Conservation (phyloP, 129 eudicot species). For the Centrapalus pauciflorus region DNA sequence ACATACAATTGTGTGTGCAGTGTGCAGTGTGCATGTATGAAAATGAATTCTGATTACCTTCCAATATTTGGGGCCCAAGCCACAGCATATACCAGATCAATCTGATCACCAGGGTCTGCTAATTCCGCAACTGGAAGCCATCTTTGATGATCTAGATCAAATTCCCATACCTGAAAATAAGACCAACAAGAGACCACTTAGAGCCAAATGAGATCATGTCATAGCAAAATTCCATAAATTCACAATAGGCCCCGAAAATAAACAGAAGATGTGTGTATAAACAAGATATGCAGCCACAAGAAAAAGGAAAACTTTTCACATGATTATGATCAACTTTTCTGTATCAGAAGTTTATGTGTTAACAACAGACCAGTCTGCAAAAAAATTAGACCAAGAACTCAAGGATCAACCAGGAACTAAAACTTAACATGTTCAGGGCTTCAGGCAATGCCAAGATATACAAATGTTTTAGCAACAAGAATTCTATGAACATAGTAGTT, state of each 20-base stretch:
- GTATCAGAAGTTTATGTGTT: neutral
- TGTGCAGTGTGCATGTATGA: neutral
- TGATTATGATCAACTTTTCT: neutral
- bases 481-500: neutral
- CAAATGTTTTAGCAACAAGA: neutral
- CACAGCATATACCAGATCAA: conserved; percentile 61
- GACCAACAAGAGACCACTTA: conserved; percentile 8
- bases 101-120: conserved; percentile 59
- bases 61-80: conserved; percentile 98
- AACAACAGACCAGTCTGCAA: neutral
- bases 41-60: too few relatives aligned
- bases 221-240: too few relatives aligned
- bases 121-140: conserved; percentile 99
- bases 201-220: neutral
- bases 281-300: too few relatives aligned
- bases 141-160: conserved; percentile 95
- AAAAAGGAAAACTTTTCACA: too few relatives aligned
- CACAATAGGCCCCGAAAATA: too few relatives aligned
- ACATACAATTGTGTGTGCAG: too few relatives aligned
- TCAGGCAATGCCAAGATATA: conserved; percentile 3
- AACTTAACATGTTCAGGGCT: neutral
- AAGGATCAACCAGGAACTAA: neutral
- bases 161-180: conserved; percentile 83
- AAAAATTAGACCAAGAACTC: conserved; percentile 6
- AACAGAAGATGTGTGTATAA: too few relatives aligned